These are phyloP conservation scores for Actinomortierella wolfii DNA, from an alignment of 371 early-diverging fungal genomes.

Conservation along the genomic window DNA sequence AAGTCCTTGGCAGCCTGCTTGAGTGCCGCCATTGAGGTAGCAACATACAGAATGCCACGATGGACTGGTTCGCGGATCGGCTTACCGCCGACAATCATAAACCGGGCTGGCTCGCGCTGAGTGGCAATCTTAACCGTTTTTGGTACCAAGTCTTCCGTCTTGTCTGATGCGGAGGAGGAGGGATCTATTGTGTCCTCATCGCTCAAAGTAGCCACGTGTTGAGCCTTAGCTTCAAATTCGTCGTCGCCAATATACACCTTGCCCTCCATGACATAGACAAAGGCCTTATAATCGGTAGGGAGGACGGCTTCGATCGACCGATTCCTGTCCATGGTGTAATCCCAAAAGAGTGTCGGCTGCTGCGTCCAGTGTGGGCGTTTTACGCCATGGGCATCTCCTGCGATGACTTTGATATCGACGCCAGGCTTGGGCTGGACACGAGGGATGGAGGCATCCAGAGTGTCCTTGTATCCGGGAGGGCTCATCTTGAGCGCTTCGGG, in stretches of 20 bases:
- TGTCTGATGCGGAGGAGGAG: no score
- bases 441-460: constrained; percentile 58
- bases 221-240: no score
- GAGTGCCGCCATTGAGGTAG: no score
- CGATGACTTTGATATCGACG: constrained; percentile 76
- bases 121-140: no score
- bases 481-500: constrained; percentile 80
- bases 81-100: no score
- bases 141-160: no score
- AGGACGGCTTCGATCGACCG: constrained; percentile 55
- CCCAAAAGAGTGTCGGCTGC: constrained; percentile 76
- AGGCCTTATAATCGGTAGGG: constrained; percentile 62
- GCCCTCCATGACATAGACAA: constrained; percentile 72
- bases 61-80: no score
- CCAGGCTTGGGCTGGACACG: constrained; percentile 51
- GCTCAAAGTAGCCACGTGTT: no score
- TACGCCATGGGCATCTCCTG: constrained; percentile 70
- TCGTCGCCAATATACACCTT: constrained; percentile 47
- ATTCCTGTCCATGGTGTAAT: constrained; percentile 61
- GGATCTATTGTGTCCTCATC: no score
- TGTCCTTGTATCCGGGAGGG: constrained; percentile 80
- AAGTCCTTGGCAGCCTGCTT: no score
- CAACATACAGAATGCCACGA: no score
- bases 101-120: no score
- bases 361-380: constrained; percentile 65